Evolutionary conservation across 192 early-diverging fungal species (phyloP).

Genomic region (Backusella macrospora): DNA sequence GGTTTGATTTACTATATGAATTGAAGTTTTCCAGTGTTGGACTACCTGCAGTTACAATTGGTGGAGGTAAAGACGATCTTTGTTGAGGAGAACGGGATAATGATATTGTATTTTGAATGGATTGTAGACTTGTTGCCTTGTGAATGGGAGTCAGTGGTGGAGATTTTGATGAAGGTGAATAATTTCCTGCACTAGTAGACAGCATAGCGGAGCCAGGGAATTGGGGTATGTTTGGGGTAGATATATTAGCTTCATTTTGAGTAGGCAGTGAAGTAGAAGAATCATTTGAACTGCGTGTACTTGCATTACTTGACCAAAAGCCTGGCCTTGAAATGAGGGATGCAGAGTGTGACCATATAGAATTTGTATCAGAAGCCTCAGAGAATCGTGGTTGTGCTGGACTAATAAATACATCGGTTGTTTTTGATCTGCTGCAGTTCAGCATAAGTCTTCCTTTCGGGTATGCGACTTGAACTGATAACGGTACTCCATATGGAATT

Average conservation of each 20-base stretch:
- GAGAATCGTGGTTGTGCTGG: constrained; percentile 22
- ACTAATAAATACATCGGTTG: constrained; percentile 22
- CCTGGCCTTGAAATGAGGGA: constrained; percentile 21
- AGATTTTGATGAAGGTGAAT: constrained; percentile 13
- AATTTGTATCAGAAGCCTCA: constrained; percentile 26
- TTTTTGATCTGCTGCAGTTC: constrained; percentile 44
- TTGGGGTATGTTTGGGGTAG: constrained; percentile 24
- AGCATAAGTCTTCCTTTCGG: constrained; percentile 57
- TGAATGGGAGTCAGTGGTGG: constrained; percentile 5
- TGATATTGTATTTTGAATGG: constrained; percentile 9
- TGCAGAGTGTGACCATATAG: constrained; percentile 22
- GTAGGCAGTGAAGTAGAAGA: constrained; percentile 17
- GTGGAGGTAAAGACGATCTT: background rate
- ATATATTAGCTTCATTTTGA: background rate
- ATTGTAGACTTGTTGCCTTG: background rate
- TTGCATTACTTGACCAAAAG: constrained; percentile 22
- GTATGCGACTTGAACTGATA: constrained; percentile 58
- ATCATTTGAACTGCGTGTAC: constrained; percentile 29
- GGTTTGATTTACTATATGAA: constrained; percentile 1
- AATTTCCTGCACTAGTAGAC: constrained; percentile 11
- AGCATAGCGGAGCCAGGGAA: constrained; percentile 26
- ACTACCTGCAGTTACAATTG: background rate
- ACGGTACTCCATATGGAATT: constrained; percentile 55
- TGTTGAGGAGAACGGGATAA: constrained; percentile 2
- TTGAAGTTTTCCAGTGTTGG: background rate